phyloP scores from a whole-genome alignment of 2,329 filamentous ascomycete genomes.

The Penicillium sp. region DNA sequence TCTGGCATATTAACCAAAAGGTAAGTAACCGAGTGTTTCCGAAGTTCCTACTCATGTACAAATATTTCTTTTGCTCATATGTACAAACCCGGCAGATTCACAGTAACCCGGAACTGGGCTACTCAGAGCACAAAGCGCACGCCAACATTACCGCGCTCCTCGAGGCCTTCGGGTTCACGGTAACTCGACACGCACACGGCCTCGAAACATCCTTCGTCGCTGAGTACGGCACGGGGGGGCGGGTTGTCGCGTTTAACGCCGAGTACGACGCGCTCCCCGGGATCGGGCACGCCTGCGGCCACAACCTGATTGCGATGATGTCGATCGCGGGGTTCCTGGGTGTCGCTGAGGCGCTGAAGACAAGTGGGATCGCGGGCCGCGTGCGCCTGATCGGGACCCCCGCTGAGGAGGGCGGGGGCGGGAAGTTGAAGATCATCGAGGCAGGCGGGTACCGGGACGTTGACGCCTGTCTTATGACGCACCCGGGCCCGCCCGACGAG shows the following conservation, averaged over 20 bases:
- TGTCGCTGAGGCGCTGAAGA: slow-evolving; percentile 51
- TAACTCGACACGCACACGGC: slow-evolving; percentile 57
- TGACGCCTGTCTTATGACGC: slow-evolving; percentile 52
- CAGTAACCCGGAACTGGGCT: slow-evolving; percentile 58
- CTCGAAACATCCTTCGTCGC: slow-evolving; percentile 59
- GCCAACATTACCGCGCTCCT: slow-evolving; percentile 55
- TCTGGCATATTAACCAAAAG: too few species aligned
- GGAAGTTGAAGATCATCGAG: slow-evolving; percentile 49
- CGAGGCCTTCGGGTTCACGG: slow-evolving; percentile 50
- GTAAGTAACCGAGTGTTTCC: too few species aligned
- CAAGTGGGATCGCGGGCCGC: slow-evolving; percentile 44
- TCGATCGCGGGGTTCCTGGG: slow-evolving; percentile 49
- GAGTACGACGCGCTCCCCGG: slow-evolving; percentile 51
- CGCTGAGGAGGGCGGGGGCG: slow-evolving; percentile 45
- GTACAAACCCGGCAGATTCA: slow-evolving; percentile 39
- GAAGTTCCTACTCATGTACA: too few species aligned
- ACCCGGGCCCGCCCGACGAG: slow-evolving; percentile 21
- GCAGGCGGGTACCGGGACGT: slow-evolving; percentile 49
- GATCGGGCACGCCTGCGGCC: slow-evolving; percentile 49
- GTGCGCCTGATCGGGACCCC: slow-evolving; percentile 45
- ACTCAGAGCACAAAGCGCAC: slow-evolving; percentile 58
- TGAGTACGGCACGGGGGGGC: slow-evolving; percentile 47
- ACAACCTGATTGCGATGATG: slow-evolving; percentile 45
- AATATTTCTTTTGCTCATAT: too few species aligned
- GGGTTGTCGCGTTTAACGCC: slow-evolving; percentile 44